Conservation (phyloP, 139 green algal genomes). For the Ostreobium quekettii region DNA sequence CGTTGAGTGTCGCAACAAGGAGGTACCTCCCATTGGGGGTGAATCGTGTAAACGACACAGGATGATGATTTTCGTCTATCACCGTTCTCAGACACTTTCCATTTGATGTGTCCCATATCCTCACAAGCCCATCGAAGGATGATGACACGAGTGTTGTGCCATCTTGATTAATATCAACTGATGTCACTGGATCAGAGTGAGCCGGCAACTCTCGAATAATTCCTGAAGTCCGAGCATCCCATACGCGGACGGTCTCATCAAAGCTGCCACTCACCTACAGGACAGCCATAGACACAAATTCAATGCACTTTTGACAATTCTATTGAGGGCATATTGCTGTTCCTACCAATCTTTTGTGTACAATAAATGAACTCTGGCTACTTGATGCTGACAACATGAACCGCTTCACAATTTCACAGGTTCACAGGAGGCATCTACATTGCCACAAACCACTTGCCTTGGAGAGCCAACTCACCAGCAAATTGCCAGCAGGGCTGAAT, state of each 20-base stretch:
- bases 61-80: conserved; percentile 49
- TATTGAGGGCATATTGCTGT: too few relatives aligned
- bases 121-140: conserved; percentile 70
- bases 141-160: conserved; percentile 58
- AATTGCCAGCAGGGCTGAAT: conserved; percentile 63
- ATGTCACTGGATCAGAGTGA: conserved; percentile 83
- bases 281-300: too few relatives aligned
- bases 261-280: conserved; percentile 83
- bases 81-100: conserved; percentile 79
- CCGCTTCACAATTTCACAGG: too few relatives aligned
- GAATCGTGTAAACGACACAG: conserved; percentile 71
- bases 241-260: conserved; percentile 85
- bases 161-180: conserved; percentile 67
- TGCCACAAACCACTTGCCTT: too few relatives aligned
- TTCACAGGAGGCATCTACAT: too few relatives aligned
- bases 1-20: conserved; percentile 3
- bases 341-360: too few relatives aligned
- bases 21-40: conserved; percentile 62
- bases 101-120: conserved; percentile 49
- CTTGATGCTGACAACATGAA: too few relatives aligned
- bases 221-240: conserved; percentile 60
- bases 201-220: conserved; percentile 67
- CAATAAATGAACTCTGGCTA: too few relatives aligned
- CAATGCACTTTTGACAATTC: too few relatives aligned
- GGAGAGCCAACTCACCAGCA: conserved; percentile 64